Evolutionary conservation across 306 rosid genomes (phyloP), one percentile per base, ranked within the genome.

Genomic region (Myrica gale): DNA sequence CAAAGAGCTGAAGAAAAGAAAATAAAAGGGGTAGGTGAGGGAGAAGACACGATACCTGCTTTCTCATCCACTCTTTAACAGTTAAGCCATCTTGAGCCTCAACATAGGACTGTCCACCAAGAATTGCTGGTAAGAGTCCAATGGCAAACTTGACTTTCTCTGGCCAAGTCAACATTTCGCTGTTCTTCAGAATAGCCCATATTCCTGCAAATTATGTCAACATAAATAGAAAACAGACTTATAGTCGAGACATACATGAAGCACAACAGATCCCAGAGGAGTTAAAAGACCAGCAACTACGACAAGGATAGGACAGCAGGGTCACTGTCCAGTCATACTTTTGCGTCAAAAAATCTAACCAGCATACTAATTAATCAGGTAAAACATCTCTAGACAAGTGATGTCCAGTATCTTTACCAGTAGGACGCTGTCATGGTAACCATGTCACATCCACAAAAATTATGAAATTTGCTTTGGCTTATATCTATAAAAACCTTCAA

Each of bases 91-190:
- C 98, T 85, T 95, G 97, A 73, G 97, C 98, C 87, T 89, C 92
- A 73, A 95, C 98, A 80, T 95, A 95, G 37, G 95, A 71, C 85
- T 92, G 98, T 23, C 98, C 98, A 26, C 98, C 98, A 77, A 92
- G 90, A 44, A 95, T 95, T 77, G 98, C 98, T 3, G 98, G 98
- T 79, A 95, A 83, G 71, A 95, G 95, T 43, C 98, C 98, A 70
- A 95, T 87, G 44, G 98, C 97, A 88, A 95, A 95, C 87, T 88
- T 92, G 76, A 95, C 80, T 85, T 95, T 95, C 84, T 95, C 98
- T 60, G 97, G 89, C 98, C 98, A 95, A 73, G 97, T 89, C 84
- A 95, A 85, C 98, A 95, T 95, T 84, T 95, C 98, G 61, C 87
- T 95, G 85, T 95, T 95, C 92, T 81, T 92, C 78, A 95, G 84